These are phyloP conservation scores for Cyphellophora europaea DNA, from an alignment of 2,329 filamentous ascomycete genomes.

Conservation along the genomic window DNA sequence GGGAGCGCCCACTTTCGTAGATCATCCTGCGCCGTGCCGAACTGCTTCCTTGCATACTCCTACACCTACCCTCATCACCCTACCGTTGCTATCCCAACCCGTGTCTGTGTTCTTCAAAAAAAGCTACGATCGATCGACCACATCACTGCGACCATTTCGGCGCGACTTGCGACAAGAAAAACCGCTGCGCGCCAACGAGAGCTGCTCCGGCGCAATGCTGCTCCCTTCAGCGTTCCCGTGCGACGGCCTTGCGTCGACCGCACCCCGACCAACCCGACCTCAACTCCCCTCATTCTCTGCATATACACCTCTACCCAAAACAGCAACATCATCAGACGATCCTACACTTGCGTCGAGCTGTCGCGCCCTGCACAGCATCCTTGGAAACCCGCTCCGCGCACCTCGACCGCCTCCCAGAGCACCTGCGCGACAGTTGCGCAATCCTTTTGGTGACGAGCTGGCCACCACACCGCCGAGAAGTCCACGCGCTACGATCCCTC, in stretches of 20 bases:
- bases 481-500: constrained; percentile 3
- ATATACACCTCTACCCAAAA: constrained; percentile 26
- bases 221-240: constrained; percentile 37
- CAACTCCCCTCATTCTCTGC: constrained; percentile 25
- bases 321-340: constrained; percentile 23
- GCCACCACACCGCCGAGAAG: neutral
- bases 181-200: neutral
- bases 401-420: constrained; percentile 21
- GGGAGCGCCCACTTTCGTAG: no score
- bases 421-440: constrained; percentile 21
- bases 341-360: constrained; percentile 25
- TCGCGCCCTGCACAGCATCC: constrained; percentile 18
- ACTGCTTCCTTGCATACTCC: neutral
- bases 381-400: constrained; percentile 19
- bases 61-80: neutral
- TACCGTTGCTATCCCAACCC: neutral
- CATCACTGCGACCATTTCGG: neutral
- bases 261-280: constrained; percentile 13
- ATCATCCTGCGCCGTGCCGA: neutral
- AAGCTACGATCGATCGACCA: neutral
- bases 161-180: no score
- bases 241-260: constrained; percentile 27
- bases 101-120: neutral
- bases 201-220: constrained; percentile 24
- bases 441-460: constrained; percentile 15